These are phyloP conservation scores for Phaeosphaeriaceae sp. DNA, from an alignment of 2,329 filamentous ascomycete species.

Conservation along the genomic window DNA sequence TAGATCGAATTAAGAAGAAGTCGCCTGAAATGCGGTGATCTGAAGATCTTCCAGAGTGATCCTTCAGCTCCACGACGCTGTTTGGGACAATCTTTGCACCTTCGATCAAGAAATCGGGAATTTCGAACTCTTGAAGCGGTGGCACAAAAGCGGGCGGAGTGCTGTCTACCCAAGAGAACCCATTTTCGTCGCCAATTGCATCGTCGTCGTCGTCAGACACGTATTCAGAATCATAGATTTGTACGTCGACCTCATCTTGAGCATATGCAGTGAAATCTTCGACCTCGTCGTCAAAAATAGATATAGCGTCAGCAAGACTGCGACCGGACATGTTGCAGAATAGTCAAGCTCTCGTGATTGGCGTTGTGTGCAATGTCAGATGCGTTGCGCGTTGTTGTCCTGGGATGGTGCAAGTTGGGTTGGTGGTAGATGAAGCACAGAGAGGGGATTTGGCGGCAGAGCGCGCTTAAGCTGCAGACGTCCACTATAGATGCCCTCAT, in stretches of 20 bases:
- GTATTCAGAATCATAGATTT: slow-evolving; percentile 6
- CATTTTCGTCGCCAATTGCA: too few species aligned
- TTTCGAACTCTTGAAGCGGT: background rate
- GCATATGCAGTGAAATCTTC: background rate
- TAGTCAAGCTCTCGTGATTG: too few species aligned
- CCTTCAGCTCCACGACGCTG: slow-evolving; percentile 25
- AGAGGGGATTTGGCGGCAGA: too few species aligned
- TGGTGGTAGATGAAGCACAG: too few species aligned
- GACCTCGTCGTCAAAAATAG: slow-evolving; percentile 3
- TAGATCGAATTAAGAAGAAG: slow-evolving; percentile 26
- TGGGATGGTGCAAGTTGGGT: too few species aligned
- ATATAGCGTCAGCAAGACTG: slow-evolving; percentile 4
- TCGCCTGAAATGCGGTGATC: slow-evolving; percentile 22
- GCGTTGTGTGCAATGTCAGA: too few species aligned
- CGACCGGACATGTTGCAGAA: slow-evolving; percentile 4
- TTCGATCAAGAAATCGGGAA: background rate
- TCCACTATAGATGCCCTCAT: too few species aligned
- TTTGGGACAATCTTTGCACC: slow-evolving; percentile 7
- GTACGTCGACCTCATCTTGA: slow-evolving; percentile 10
- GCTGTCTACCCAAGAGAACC: too few species aligned
- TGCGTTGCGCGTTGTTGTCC: too few species aligned
- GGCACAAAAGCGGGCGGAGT: too few species aligned
- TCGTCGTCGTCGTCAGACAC: slow-evolving; percentile 1
- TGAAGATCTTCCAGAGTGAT: background rate
- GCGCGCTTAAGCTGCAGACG: too few species aligned